A percentile compares a stretch with the other conserved stretches of the same genome.
These are phyloP conservation scores for Exophiala bonariae DNA, from an alignment of 2,329 filamentous ascomycete species.

Conservation along the genomic window DNA sequence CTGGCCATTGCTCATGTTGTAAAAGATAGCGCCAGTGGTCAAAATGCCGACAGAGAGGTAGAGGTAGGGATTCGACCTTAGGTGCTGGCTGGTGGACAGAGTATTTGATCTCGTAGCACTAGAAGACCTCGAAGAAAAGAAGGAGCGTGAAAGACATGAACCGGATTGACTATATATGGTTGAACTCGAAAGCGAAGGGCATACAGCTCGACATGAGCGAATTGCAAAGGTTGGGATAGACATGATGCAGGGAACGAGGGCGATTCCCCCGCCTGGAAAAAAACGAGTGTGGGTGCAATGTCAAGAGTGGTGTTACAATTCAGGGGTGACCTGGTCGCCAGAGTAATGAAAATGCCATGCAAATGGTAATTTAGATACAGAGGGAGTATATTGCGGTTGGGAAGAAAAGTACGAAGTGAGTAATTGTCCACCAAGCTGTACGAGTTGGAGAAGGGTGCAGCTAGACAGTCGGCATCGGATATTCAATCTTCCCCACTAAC, in stretches of 20 bases:
- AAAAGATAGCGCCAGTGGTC: constrained; percentile 50
- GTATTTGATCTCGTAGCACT: constrained; percentile 15
- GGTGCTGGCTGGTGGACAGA: constrained; percentile 26
- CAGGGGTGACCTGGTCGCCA: no score
- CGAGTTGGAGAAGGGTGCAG: no score
- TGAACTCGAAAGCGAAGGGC: constrained; percentile 2
- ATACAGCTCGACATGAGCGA: constrained; percentile 16
- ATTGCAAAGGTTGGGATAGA: constrained; percentile 8
- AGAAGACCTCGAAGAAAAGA: constrained; percentile 31
- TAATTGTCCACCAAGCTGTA: no score
- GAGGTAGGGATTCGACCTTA: constrained; percentile 47
- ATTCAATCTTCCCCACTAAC: no score
- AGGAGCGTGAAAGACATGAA: constrained; percentile 2
- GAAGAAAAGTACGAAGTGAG: no score
- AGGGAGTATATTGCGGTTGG: no score
- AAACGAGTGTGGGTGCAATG: not conserved
- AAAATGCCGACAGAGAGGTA: constrained; percentile 50
- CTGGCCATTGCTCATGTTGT: constrained; percentile 47
- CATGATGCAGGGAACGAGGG: constrained; percentile 6
- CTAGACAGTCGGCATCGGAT: no score
- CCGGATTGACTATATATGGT: not conserved
- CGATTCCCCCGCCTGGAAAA: not conserved
- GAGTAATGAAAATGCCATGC: no score
- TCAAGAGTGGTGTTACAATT: not conserved
- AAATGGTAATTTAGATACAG: no score